Evolutionary conservation across 768 basidiomycete species (phyloP).

Genomic region (Melanogaster broomeanus): DNA sequence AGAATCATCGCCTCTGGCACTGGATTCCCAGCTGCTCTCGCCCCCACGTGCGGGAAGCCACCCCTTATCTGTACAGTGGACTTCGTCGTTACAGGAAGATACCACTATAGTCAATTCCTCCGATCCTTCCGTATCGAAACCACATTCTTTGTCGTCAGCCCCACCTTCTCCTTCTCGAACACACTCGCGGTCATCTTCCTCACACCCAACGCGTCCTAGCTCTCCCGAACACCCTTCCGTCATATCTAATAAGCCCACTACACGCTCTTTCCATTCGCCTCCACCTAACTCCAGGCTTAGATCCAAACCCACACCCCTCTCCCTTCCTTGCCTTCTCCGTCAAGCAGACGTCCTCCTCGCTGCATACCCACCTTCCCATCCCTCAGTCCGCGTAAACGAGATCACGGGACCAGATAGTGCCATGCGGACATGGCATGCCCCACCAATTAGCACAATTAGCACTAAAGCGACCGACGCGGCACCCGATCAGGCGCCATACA

Average conservation of each 20-base stretch:
- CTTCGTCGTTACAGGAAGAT: neutral
- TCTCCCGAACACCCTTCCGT: neutral
- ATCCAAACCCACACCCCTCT: conserved; percentile 30
- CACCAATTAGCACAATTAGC: conserved; percentile 33
- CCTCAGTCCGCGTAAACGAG: conserved; percentile 48
- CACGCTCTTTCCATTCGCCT: conserved; percentile 1
- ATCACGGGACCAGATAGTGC: conserved; percentile 83
- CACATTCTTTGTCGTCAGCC: neutral
- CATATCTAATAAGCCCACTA: neutral
- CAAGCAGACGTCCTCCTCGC: conserved; percentile 59
- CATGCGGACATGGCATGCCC: conserved; percentile 63
- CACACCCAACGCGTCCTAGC: neutral
- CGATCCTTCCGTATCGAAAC: neutral
- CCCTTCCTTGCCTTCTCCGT: conserved; percentile 52
- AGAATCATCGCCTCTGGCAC: conserved; percentile 6
- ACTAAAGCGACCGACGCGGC: conserved; percentile 2
- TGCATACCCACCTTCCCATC: conserved; percentile 61
- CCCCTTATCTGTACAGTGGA: conserved; percentile 1
- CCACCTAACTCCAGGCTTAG: conserved; percentile 11
- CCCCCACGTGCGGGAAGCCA: neutral
- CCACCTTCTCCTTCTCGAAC: neutral
- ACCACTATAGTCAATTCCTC: neutral
- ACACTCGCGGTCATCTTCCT: conserved; percentile 10
- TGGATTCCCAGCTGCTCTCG: conserved; percentile 19
- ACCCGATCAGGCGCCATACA: conserved; percentile 25